These are phyloP conservation scores for Silene noctiflora DNA, from an alignment of 179 eudicot species.

Conservation along the genomic window DNA sequence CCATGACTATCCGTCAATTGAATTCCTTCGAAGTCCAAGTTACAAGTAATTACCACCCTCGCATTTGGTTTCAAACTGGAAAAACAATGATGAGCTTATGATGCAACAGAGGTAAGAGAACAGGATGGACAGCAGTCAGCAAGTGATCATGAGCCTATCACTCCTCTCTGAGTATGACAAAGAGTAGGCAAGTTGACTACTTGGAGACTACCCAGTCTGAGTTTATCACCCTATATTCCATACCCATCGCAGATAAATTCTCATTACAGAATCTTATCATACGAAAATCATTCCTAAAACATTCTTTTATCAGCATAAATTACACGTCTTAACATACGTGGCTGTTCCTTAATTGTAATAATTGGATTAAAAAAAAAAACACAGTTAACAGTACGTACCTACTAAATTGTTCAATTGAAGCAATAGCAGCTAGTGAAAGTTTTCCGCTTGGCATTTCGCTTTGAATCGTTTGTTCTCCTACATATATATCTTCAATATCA, in stretches of 20 bases:
- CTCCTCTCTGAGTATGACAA: not conserved
- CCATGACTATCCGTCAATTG: too few species aligned
- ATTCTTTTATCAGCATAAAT: not conserved
- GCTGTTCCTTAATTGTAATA: not conserved
- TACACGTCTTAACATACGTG: not conserved
- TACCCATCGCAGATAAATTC: not conserved
- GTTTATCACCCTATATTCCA: not conserved
- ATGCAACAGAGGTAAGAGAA: too few species aligned
- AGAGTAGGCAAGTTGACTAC: not conserved
- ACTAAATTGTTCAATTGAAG: constrained; percentile 89
- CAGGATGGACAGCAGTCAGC: too few species aligned
- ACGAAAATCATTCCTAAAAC: not conserved
- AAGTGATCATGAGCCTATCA: too few species aligned
- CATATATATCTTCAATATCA: constrained; percentile 60
- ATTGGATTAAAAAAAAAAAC: not conserved
- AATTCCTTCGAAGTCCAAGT: too few species aligned
- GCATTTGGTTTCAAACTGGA: too few species aligned
- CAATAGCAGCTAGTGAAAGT: constrained; percentile 67
- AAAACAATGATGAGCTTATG: too few species aligned
- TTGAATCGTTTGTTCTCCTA: constrained; percentile 61
- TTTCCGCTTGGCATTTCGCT: constrained; percentile 54
- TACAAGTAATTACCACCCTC: too few species aligned
- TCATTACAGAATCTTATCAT: not conserved
- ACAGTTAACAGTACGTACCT: constrained; percentile 45
- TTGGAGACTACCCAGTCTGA: not conserved